Evolutionary conservation across 176 grass and related monocot species (phyloP), one percentile per base, ranked within the genome.

Genomic region (Oryza rufipogon): DNA sequence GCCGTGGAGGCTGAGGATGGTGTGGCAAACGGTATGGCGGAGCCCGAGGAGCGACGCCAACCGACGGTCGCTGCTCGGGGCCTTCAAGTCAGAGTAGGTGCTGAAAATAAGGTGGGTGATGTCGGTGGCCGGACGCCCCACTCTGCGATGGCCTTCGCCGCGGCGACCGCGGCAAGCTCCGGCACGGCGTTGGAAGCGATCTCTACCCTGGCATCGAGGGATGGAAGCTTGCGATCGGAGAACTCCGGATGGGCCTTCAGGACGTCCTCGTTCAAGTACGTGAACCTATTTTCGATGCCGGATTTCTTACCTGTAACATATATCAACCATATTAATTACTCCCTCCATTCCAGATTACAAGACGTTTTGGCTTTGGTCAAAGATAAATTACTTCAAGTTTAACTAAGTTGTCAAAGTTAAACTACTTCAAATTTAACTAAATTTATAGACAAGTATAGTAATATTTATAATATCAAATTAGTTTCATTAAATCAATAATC

Each of bases 91-190:
- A 34, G 65, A 73, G 36, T 78, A 87, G 14, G 74, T 90, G 84
- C 71, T 54, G 38, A 90, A 78, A 23, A 90, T 74, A 6, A 90
- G 56, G 36, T 90, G 88, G 7, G 88, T 90, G 60, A 90, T 87
- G 60, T 83, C 83, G 41, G 88, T 87, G 19, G 72, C 63, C 16
- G 84, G 67, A 3, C 83, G 88, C 2, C 88, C 88, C 88, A 90
- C 6, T 90, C 88, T 46, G 86, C 83, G 79, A 90, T 79, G 44
- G 88, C 88, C 20, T 23, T 86, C 22, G 46, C 3, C 1, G 88
- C 68, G 13, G 88, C 84, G 56, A 78, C 72, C 17, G 66, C 83
- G 0, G 79, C 88, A 0, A 90, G 79, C 74, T 83, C 83, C 0
- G 88, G 84, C 19, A 90, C 84, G 64, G 73, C 84, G 48, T 75